phyloP scores from a whole-genome alignment of 371 early-diverging fungal genomes.

The Apophysomyces sp. region DNA sequence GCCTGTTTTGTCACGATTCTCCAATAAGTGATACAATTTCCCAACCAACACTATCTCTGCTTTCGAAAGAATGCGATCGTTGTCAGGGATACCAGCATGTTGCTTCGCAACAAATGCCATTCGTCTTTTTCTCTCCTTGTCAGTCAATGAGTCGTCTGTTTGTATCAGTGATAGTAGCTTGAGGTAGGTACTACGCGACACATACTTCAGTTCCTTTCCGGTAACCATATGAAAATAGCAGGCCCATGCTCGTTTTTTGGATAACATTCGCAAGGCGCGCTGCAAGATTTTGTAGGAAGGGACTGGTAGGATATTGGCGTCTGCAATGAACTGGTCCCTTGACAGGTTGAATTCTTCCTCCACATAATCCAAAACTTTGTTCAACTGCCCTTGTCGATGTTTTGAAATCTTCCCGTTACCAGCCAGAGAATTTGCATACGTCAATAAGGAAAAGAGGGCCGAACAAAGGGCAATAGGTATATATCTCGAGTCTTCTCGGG shows the following conservation, averaged over 20 bases:
- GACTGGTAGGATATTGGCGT: conserved; percentile 23
- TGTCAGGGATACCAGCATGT: conserved; percentile 13
- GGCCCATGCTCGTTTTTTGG: conserved; percentile 17
- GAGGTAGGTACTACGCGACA: conserved; percentile 25
- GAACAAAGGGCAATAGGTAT: conserved; percentile 30
- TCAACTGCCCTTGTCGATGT: conserved; percentile 30
- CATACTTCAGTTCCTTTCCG: neutral
- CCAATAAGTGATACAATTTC: conserved; percentile 16
- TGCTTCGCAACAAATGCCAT: conserved; percentile 20
- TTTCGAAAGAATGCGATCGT: conserved; percentile 19
- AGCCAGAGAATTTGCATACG: conserved; percentile 25
- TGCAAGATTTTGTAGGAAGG: conserved; percentile 28
- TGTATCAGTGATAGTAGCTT: conserved; percentile 27
- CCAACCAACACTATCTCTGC: conserved; percentile 25
- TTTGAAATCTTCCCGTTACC: conserved; percentile 3
- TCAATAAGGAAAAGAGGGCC: conserved; percentile 35
- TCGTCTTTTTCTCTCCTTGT: conserved; percentile 19
- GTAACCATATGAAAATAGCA: conserved; percentile 22
- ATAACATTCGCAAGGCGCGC: conserved; percentile 14
- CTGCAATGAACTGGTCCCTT: conserved; percentile 20
- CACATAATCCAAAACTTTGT: conserved; percentile 30
- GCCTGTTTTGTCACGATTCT: neutral
- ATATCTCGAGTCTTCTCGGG: conserved; percentile 15
- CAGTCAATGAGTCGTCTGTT: conserved; percentile 15
- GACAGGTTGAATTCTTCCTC: conserved; percentile 15